These are phyloP conservation scores for Paramarasmius palmivorus DNA, from an alignment of 1,284 basidiomycete genomes.

Conservation along the genomic window DNA sequence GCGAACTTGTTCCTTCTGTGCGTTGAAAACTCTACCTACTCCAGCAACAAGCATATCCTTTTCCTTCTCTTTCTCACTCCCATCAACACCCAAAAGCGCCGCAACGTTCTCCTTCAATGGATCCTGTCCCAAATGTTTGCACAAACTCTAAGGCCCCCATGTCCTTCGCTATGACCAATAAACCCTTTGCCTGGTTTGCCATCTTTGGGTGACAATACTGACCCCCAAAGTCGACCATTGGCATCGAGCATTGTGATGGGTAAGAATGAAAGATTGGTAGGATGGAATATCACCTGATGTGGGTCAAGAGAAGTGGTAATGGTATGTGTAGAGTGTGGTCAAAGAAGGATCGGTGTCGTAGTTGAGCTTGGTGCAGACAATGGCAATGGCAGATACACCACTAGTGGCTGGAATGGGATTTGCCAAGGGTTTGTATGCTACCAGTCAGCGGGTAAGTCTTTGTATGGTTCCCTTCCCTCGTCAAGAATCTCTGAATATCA, in stretches of 20 bases:
- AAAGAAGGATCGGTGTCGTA: conserved; percentile 30
- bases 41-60: conserved; percentile 48
- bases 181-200: conserved; percentile 43
- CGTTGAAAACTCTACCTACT: conserved; percentile 59
- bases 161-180: conserved; percentile 37
- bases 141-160: conserved; percentile 42
- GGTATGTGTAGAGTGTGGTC: conserved; percentile 22
- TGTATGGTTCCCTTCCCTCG: too few species aligned
- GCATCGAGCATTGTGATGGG: conserved; percentile 45
- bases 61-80: conserved; percentile 15
- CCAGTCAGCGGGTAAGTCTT: too few species aligned
- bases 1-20: conserved; percentile 65
- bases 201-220: conserved; percentile 38
- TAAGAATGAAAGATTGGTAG: conserved; percentile 43
- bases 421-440: too few species aligned
- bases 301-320: conserved; percentile 39
- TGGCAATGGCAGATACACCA: too few species aligned
- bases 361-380: conserved; percentile 37
- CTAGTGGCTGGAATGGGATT: too few species aligned
- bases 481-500: too few species aligned
- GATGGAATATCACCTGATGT: conserved; percentile 46
- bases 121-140: conserved; percentile 56
- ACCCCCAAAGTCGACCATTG: conserved; percentile 47
- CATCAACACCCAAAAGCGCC: not conserved
- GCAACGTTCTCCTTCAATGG: conserved; percentile 45